phyloP scores from a whole-genome alignment of 805 yeast species.

The Wickerhamiella allomyrinae region DNA sequence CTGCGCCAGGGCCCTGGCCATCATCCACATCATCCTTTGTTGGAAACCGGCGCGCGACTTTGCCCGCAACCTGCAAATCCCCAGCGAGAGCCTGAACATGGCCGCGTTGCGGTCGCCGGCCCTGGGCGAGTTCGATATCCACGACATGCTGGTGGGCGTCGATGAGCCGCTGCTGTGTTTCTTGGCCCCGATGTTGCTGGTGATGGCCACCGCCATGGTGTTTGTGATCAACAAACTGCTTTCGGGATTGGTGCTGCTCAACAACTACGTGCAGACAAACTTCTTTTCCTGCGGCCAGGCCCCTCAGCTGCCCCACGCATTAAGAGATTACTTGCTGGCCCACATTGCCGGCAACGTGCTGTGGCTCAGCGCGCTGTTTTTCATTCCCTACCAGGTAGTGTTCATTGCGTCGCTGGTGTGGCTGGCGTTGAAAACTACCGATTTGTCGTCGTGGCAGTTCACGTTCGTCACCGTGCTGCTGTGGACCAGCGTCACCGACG shows the following conservation, averaged over 20 bases:
- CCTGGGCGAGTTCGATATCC: slow-evolving; percentile 10
- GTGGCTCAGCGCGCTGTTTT: slow-evolving; percentile 4
- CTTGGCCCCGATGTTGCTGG: slow-evolving; percentile 10
- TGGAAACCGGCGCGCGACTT: slow-evolving; percentile 9
- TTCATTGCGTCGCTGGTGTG: slow-evolving; percentile 26
- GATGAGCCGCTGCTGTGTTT: slow-evolving; percentile 14
- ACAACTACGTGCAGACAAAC: neutral
- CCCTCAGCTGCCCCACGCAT: neutral
- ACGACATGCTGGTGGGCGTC: slow-evolving; percentile 16
- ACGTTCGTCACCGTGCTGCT: slow-evolving; percentile 47
- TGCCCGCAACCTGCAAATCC: slow-evolving; percentile 17
- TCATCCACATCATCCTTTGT: slow-evolving; percentile 22
- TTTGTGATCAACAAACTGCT: slow-evolving; percentile 4
- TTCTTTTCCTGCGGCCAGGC: neutral
- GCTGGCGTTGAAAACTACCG: slow-evolving; percentile 8
- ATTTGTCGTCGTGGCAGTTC: slow-evolving; percentile 5
- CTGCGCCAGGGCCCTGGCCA: slow-evolving; percentile 17
- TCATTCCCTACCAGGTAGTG: slow-evolving; percentile 33
- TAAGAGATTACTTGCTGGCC: neutral
- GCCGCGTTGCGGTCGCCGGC: slow-evolving; percentile 11
- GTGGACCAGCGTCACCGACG: slow-evolving; percentile 65
- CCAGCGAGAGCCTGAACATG: slow-evolving; percentile 18
- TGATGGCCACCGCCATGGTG: slow-evolving; percentile 10
- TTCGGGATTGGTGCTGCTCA: slow-evolving; percentile 13
- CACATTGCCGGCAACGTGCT: neutral